Conservation (phyloP, 495 filamentous ascomycete genomes). For the Daldinia bambusicola region DNA sequence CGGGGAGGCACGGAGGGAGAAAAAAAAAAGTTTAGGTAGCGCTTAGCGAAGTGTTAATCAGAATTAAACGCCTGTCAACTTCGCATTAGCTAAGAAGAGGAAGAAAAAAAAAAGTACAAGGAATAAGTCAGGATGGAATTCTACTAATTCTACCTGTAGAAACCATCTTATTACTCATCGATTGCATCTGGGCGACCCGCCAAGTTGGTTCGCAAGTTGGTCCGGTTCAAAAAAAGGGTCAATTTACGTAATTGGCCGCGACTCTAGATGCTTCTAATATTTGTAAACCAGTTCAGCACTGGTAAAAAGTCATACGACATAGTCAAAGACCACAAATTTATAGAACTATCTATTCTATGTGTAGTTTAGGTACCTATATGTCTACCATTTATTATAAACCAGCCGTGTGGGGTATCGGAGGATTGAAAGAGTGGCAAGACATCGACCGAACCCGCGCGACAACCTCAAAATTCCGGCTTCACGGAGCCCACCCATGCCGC, state of each 20-base stretch:
- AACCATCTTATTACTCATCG: conserved; percentile 35
- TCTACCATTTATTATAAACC: not conserved
- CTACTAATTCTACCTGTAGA: conserved; percentile 28
- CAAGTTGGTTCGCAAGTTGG: not conserved
- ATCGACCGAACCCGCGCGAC: conserved; percentile 7
- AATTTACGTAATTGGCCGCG: conserved; percentile 31
- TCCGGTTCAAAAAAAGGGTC: not conserved
- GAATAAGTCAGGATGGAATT: not conserved
- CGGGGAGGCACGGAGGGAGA: conserved; percentile 3
- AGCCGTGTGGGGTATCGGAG: not conserved
- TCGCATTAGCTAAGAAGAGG: conserved; percentile 8
- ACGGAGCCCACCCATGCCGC: not conserved
- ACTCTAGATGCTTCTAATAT: conserved; percentile 24
- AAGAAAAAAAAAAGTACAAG: conserved; percentile 7
- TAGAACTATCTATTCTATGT: conserved; percentile 3
- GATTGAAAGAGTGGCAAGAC: conserved; percentile 1
- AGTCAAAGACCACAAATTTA: conserved; percentile 9
- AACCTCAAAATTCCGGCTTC: not conserved
- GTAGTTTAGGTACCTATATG: not conserved
- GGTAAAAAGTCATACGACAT: conserved; percentile 26
- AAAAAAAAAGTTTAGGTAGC: not conserved
- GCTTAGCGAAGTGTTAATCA: not conserved
- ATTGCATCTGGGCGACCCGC: conserved; percentile 1
- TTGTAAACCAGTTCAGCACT: not conserved
- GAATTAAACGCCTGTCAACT: conserved; percentile 7